phyloP scores from a whole-genome alignment of 768 basidiomycete genomes.

The Stropharia rugosoannulata region DNA sequence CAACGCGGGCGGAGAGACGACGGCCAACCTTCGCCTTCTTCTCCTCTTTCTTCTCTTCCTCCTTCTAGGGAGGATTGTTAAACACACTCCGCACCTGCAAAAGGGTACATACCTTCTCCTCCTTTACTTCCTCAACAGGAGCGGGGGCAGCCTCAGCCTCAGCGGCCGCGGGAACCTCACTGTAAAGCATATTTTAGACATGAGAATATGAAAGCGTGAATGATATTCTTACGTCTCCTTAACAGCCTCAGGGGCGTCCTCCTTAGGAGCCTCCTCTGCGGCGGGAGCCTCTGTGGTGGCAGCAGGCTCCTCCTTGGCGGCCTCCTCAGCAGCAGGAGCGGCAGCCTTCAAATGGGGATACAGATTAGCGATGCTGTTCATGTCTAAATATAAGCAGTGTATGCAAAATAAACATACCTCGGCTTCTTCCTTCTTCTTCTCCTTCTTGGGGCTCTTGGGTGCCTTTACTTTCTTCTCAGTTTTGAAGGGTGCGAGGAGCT shows the following conservation, averaged over 20 bases:
- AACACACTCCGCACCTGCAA: neutral
- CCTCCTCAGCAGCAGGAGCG: slow-evolving; percentile 42
- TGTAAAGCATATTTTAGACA: slow-evolving; percentile 8
- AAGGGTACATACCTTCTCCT: slow-evolving; percentile 51
- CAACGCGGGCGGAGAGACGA: slow-evolving; percentile 81
- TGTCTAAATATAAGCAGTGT: neutral
- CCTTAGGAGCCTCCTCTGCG: slow-evolving; percentile 61
- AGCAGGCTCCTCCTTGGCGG: slow-evolving; percentile 41
- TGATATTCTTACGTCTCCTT: slow-evolving; percentile 65
- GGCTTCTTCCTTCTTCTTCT: slow-evolving; percentile 76
- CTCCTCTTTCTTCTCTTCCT: slow-evolving; percentile 52
- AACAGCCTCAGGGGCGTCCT: slow-evolving; percentile 59
- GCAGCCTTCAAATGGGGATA: slow-evolving; percentile 25
- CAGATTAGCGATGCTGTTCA: neutral
- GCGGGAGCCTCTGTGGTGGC: slow-evolving; percentile 45
- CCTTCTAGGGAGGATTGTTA: slow-evolving; percentile 13
- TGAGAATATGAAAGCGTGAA: neutral
- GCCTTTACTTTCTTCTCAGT: slow-evolving; percentile 59
- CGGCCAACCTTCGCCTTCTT: slow-evolving; percentile 69
- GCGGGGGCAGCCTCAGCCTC: slow-evolving; percentile 47
- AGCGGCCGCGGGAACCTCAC: slow-evolving; percentile 34
- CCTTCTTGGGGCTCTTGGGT: slow-evolving; percentile 79
- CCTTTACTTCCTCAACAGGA: slow-evolving; percentile 51
- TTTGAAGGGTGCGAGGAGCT: slow-evolving; percentile 81
- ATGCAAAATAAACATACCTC: slow-evolving; percentile 39